Percentiles rank a stretch among this genome's conserved stretches.
phyloP scores from a whole-genome alignment of 2,329 filamentous ascomycete genomes.

The Alternaria panax region DNA sequence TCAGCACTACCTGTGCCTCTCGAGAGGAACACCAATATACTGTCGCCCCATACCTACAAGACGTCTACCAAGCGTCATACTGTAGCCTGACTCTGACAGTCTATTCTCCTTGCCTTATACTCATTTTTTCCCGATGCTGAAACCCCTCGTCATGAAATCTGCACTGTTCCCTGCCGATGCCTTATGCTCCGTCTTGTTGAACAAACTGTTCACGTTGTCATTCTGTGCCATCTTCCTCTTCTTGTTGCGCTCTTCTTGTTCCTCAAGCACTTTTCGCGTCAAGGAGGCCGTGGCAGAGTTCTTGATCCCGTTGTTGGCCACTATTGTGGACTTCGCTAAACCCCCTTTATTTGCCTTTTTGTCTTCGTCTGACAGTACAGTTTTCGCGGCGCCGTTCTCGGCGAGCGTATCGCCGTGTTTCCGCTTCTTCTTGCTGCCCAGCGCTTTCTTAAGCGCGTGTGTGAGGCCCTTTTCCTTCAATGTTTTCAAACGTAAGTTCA shows the following conservation, averaged over 20 bases:
- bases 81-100: neutral
- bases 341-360: conserved; percentile 28
- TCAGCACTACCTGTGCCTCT: neutral
- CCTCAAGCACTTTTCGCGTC: conserved; percentile 84
- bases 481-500: conserved; percentile 71
- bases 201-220: conserved; percentile 58
- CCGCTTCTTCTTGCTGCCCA: conserved; percentile 74
- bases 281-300: conserved; percentile 85
- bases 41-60: neutral
- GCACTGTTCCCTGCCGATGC: conserved; percentile 50
- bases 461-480: conserved; percentile 76
- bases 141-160: conserved; percentile 61
- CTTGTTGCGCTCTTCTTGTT: conserved; percentile 85
- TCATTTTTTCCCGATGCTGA: conserved; percentile 48
- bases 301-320: conserved; percentile 72
- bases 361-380: conserved; percentile 31
- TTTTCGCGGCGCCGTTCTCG: conserved; percentile 19
- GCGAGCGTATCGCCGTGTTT: conserved; percentile 58
- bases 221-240: conserved; percentile 71
- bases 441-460: conserved; percentile 85
- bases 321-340: conserved; percentile 12
- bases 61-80: neutral
- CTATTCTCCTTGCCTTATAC: neutral
- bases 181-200: conserved; percentile 50
- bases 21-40: neutral